Evolutionary conservation across 441 rosid genomes (phyloP).

Genomic region (Adansonia gregorii): DNA sequence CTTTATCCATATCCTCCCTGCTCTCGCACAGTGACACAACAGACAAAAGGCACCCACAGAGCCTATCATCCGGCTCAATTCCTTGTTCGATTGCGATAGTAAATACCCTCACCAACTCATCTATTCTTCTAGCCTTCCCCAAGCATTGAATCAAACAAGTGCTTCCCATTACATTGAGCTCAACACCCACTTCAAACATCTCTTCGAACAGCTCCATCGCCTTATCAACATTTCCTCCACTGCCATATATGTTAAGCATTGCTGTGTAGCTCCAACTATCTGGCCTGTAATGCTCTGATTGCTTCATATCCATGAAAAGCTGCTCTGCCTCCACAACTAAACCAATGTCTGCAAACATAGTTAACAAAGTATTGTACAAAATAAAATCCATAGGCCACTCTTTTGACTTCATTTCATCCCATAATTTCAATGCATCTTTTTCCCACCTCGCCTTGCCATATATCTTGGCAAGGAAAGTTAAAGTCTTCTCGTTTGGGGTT

Average conservation of each 20-base stretch:
- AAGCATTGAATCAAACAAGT: constrained; percentile 87
- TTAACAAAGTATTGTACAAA: constrained; percentile 84
- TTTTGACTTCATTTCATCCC: constrained; percentile 73
- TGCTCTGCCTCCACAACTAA: constrained; percentile 83
- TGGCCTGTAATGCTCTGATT: constrained; percentile 51
- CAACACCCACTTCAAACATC: constrained; percentile 57
- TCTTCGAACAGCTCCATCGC: constrained; percentile 74
- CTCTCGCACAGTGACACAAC: constrained; percentile 70
- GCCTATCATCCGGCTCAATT: constrained; percentile 75
- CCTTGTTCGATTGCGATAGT: constrained; percentile 51
- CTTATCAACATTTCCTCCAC: constrained; percentile 72
- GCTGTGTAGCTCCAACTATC: constrained; percentile 92
- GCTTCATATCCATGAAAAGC: constrained; percentile 79
- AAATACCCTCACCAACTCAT: constrained; percentile 75
- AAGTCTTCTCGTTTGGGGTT: constrained; percentile 73
- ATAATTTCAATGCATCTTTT: constrained; percentile 72
- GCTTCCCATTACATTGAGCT: constrained; percentile 85
- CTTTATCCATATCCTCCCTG: constrained; percentile 56
- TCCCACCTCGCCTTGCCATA: constrained; percentile 95
- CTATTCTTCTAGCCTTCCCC: constrained; percentile 69
- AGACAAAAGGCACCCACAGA: constrained; percentile 85
- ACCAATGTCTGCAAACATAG: constrained; percentile 90
- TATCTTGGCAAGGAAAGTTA: constrained; percentile 79
- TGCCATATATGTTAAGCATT: constrained; percentile 81
- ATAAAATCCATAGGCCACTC: constrained; percentile 88